phyloP scores from a whole-genome alignment of 345 rosid species.

The Melaleuca alternifolia region DNA sequence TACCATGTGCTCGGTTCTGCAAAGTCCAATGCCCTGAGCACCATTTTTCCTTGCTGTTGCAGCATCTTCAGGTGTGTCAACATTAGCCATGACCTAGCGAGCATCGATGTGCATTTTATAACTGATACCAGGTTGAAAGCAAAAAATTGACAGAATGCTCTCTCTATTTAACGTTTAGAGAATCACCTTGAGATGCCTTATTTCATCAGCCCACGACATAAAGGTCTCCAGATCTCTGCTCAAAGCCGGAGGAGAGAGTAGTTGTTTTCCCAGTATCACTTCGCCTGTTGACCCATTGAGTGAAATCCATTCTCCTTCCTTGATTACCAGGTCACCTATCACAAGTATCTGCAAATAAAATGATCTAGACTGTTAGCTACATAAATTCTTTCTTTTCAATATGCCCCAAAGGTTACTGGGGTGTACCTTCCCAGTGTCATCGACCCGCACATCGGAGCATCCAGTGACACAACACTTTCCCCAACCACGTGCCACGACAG shows the following conservation, averaged over 20 bases:
- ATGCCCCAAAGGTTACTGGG: too few relatives aligned
- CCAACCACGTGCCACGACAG: slow-evolving; percentile 98
- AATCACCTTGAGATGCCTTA: slow-evolving; percentile 65
- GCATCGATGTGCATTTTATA: background rate
- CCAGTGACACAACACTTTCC: slow-evolving; percentile 95
- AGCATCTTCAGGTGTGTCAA: slow-evolving; percentile 95
- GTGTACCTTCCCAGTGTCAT: slow-evolving; percentile 58
- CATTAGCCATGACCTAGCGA: slow-evolving; percentile 88
- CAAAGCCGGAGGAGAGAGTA: slow-evolving; percentile 76
- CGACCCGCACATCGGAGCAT: slow-evolving; percentile 66
- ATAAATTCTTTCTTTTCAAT: background rate
- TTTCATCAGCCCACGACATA: slow-evolving; percentile 85
- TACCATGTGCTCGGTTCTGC: slow-evolving; percentile 98
- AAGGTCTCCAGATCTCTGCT: slow-evolving; percentile 71
- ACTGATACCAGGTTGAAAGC: background rate
- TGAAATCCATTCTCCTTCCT: slow-evolving; percentile 92
- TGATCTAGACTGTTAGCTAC: background rate
- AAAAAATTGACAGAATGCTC: background rate
- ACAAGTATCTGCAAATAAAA: slow-evolving; percentile 32
- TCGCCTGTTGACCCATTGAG: slow-evolving; percentile 92
- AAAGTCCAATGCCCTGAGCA: slow-evolving; percentile 91
- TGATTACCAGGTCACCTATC: slow-evolving; percentile 38
- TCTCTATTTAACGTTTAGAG: background rate
- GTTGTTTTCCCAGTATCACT: slow-evolving; percentile 72
- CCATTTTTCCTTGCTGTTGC: slow-evolving; percentile 78